Percentiles rank a stretch among this genome's conserved stretches.
Conservation (phyloP, 495 filamentous ascomycete species). For the Lindgomyces ingoldianus region DNA sequence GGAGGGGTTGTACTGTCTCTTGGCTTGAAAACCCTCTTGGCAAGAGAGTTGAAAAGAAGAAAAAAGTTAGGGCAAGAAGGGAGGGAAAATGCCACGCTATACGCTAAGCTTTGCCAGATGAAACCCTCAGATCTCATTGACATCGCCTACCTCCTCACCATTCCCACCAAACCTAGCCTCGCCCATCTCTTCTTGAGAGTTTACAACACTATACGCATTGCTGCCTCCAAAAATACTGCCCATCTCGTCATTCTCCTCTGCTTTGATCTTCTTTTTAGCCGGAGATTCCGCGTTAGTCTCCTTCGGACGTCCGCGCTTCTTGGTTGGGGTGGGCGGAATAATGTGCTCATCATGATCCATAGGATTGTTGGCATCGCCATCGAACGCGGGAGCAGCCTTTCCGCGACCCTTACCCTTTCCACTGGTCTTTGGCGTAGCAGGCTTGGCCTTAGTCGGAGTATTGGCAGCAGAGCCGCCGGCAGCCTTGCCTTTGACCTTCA, state of each 20-base stretch:
- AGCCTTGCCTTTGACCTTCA: neutral
- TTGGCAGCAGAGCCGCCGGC: neutral
- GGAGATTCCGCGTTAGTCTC: neutral
- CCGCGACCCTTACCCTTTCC: neutral
- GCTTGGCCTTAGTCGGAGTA: neutral
- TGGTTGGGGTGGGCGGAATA: neutral
- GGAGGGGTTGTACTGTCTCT: too few species aligned
- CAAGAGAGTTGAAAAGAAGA: too few species aligned
- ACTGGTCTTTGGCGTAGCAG: neutral
- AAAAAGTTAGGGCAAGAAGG: too few species aligned
- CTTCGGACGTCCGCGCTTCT: neutral
- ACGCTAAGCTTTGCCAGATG: too few species aligned
- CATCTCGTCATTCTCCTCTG: neutral
- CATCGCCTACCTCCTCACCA: neutral
- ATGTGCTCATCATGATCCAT: neutral
- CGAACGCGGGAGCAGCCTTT: neutral
- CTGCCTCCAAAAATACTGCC: neutral
- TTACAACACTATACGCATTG: neutral
- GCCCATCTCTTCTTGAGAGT: too few species aligned
- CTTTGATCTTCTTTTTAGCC: constrained; percentile 1
- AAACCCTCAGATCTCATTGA: too few species aligned
- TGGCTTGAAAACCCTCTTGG: too few species aligned
- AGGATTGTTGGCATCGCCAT: neutral
- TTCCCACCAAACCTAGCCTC: too few species aligned
- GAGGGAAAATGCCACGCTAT: too few species aligned